Evolutionary conservation across 768 basidiomycete species (phyloP).

Genomic region (Panaeolus papilionaceus): DNA sequence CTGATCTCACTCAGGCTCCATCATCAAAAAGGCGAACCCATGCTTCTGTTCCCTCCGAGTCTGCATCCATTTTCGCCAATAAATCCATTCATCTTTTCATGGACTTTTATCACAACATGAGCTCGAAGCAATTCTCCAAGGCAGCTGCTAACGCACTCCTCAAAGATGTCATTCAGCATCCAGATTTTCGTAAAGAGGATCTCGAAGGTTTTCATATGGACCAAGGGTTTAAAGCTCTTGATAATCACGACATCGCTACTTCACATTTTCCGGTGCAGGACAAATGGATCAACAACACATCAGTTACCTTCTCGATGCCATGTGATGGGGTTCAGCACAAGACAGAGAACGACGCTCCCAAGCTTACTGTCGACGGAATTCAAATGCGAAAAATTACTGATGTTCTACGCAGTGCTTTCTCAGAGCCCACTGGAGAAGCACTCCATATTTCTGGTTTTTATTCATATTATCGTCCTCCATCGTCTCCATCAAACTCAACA

Average conservation of each 20-base stretch:
- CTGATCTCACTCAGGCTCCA: no score
- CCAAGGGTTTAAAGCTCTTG: slow-evolving; percentile 15
- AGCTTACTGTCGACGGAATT: slow-evolving; percentile 26
- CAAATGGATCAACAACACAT: slow-evolving; percentile 26
- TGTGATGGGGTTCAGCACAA: slow-evolving; percentile 21
- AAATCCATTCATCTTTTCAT: background rate
- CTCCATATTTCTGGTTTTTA: slow-evolving; percentile 28
- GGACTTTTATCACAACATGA: background rate
- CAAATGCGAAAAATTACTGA: slow-evolving; percentile 19
- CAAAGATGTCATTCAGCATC: slow-evolving; percentile 27
- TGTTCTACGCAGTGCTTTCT: slow-evolving; percentile 21
- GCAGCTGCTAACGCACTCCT: slow-evolving; percentile 29
- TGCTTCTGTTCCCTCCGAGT: background rate
- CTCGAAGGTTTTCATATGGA: slow-evolving; percentile 9
- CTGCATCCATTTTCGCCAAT: background rate
- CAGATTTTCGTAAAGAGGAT: slow-evolving; percentile 16
- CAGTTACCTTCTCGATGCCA: slow-evolving; percentile 35
- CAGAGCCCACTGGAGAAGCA: slow-evolving; percentile 19
- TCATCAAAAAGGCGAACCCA: no score
- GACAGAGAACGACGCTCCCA: slow-evolving; percentile 26
- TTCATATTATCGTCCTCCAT: slow-evolving; percentile 17
- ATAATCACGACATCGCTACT: background rate
- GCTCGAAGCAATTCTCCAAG: slow-evolving; percentile 28
- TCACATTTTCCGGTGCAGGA: slow-evolving; percentile 15
- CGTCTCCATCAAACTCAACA: slow-evolving; percentile 7